Evolutionary conservation across 495 filamentous ascomycete genomes (phyloP).

Genomic region (Daldinia vernicosa): DNA sequence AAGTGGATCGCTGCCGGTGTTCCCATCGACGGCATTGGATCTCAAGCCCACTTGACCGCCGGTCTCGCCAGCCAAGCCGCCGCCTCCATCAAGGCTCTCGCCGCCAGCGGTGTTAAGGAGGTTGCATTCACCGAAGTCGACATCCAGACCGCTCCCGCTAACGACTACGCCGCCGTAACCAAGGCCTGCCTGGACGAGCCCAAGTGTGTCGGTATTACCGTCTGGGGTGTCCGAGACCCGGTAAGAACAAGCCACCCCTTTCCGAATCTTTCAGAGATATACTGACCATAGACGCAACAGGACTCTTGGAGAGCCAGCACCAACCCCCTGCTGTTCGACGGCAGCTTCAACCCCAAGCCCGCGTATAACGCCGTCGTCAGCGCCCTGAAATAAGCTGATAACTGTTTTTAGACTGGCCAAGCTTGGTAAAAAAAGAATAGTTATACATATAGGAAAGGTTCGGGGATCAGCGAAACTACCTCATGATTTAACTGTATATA

Average conservation of each 20-base stretch:
- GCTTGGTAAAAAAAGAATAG: conserved; percentile 8
- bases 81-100: conserved; percentile 66
- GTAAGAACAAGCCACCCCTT: conserved; percentile 49
- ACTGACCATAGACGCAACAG: conserved; percentile 42
- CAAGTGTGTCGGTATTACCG: conserved; percentile 78
- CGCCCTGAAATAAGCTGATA: conserved; percentile 50
- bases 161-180: conserved; percentile 70
- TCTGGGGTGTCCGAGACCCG: conserved; percentile 76
- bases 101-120: conserved; percentile 61
- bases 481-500: conserved; percentile 37
- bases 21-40: conserved; percentile 78
- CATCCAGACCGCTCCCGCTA: conserved; percentile 64
- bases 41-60: conserved; percentile 68
- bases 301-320: conserved; percentile 70
- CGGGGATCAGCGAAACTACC: not conserved
- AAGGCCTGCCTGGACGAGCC: conserved; percentile 69
- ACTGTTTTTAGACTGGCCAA: not conserved
- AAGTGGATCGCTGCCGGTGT: conserved; percentile 71
- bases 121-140: conserved; percentile 73
- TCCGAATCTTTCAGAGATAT: not conserved
- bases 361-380: conserved; percentile 69
- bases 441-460: conserved; percentile 3
- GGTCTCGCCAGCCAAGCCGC: conserved; percentile 55
- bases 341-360: conserved; percentile 67
- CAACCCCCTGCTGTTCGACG: conserved; percentile 72